Percentiles rank a stretch among this genome's conserved stretches.
These are phyloP conservation scores for Plasmodium coatneyi DNA, from an alignment of 169 alveolate genomes.

Conservation along the genomic window DNA sequence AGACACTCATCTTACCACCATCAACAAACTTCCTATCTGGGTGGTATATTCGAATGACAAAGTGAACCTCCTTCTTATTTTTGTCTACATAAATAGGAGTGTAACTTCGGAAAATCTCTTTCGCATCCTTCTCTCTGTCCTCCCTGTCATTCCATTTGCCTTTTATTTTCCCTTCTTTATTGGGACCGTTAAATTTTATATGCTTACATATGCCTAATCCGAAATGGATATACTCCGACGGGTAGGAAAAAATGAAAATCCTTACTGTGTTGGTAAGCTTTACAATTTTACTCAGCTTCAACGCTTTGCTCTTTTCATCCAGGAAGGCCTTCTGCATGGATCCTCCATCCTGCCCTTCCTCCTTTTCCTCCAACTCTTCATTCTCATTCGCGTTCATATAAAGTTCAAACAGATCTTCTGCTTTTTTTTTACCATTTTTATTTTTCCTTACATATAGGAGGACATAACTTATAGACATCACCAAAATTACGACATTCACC, in stretches of 20 bases:
- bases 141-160: constrained; percentile 68
- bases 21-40: constrained; percentile 76
- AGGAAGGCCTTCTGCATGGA: constrained; percentile 2
- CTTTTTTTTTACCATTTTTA: background rate
- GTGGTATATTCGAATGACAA: constrained; percentile 82
- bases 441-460: constrained; percentile 10
- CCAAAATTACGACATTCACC: constrained; percentile 2
- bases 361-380: constrained; percentile 26
- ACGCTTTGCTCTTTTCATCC: constrained; percentile 7
- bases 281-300: constrained; percentile 24
- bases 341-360: background rate
- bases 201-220: constrained; percentile 75
- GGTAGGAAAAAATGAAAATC: constrained; percentile 66
- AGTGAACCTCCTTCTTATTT: constrained; percentile 77
- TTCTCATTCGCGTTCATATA: constrained; percentile 35
- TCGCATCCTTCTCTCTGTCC: constrained; percentile 41
- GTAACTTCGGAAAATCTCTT: constrained; percentile 76
- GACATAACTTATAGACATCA: constrained; percentile 17
- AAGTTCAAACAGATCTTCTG: constrained; percentile 7
- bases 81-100: constrained; percentile 84
- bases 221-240: constrained; percentile 47
- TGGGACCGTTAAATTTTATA: constrained; percentile 52
- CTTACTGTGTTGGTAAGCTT: constrained; percentile 47
- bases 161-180: constrained; percentile 42
- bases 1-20: constrained; percentile 82